Conservation (phyloP, 352 stramenopile genomes). For the Phytophthora pluvialis region DNA sequence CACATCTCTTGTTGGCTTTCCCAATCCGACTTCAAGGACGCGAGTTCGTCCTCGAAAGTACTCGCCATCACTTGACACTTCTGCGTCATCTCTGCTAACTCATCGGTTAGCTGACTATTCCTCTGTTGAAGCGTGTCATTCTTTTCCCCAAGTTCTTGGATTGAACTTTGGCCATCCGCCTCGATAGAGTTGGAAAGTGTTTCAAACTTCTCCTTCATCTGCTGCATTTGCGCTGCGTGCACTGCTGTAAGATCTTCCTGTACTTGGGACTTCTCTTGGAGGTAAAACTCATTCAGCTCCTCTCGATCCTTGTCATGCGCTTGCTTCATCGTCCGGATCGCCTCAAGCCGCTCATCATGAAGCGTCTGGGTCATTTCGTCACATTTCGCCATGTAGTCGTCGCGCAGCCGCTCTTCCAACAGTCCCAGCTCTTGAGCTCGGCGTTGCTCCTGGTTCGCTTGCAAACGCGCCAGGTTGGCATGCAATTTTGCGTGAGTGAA, state of each 20-base stretch:
- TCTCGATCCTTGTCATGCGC: constrained; percentile 55
- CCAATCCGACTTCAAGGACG: constrained; percentile 19
- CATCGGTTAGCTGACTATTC: constrained; percentile 11
- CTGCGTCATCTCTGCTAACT: constrained; percentile 16
- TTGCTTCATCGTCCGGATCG: constrained; percentile 51
- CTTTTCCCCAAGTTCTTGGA: constrained; percentile 13
- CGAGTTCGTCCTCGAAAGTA: constrained; percentile 31
- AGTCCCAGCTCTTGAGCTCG: constrained; percentile 34
- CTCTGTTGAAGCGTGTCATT: constrained; percentile 19
- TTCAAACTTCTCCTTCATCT: constrained; percentile 31
- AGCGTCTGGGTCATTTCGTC: constrained; percentile 63
- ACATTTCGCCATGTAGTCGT: constrained; percentile 64
- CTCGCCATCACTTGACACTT: constrained; percentile 23
- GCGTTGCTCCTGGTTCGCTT: constrained; percentile 10
- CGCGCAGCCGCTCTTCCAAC: constrained; percentile 52
- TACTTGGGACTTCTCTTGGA: constrained; percentile 65
- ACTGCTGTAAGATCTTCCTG: constrained; percentile 52
- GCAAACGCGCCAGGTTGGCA: neutral
- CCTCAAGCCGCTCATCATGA: constrained; percentile 52
- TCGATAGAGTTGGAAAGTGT: constrained; percentile 18
- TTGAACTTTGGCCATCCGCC: constrained; percentile 3
- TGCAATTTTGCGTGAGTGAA: constrained; percentile 31
- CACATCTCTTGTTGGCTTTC: constrained; percentile 19
- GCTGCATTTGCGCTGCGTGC: constrained; percentile 34
- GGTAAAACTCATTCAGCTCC: constrained; percentile 56